A percentile compares a stretch with the other conserved stretches of the same genome.
These are phyloP conservation scores for Amyloporia xantha DNA, from an alignment of 768 basidiomycete genomes.

Conservation along the genomic window DNA sequence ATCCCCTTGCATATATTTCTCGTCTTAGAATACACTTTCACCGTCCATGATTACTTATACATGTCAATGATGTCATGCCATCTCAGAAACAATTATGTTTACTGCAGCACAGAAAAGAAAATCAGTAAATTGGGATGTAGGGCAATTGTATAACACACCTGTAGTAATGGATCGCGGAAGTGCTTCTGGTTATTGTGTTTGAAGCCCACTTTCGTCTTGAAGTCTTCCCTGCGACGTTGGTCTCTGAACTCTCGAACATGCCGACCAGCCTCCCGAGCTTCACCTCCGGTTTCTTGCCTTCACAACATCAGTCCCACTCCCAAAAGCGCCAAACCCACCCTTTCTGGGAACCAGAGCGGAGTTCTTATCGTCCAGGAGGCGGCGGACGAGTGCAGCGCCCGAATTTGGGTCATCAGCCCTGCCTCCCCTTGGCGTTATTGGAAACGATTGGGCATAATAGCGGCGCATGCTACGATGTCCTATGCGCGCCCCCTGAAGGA, in stretches of 20 bases:
- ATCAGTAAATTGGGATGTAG: background rate
- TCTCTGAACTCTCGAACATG: slow-evolving; percentile 83
- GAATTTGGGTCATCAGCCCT: slow-evolving; percentile 60
- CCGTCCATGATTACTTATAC: background rate
- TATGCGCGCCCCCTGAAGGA: slow-evolving; percentile 86
- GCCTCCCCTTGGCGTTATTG: slow-evolving; percentile 31
- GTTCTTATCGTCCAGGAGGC: slow-evolving; percentile 75
- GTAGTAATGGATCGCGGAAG: slow-evolving; percentile 66
- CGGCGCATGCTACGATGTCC: slow-evolving; percentile 84
- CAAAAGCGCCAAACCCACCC: slow-evolving; percentile 86
- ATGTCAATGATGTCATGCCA: background rate
- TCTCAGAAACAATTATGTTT: slow-evolving; percentile 1
- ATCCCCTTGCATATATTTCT: background rate
- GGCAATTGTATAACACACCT: slow-evolving; percentile 26
- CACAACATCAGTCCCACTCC: slow-evolving; percentile 73
- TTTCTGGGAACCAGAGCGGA: slow-evolving; percentile 76
- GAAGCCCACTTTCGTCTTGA: slow-evolving; percentile 78
- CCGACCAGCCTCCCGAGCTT: slow-evolving; percentile 86
- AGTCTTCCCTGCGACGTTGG: slow-evolving; percentile 68
- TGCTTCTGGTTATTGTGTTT: slow-evolving; percentile 86
- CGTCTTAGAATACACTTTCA: background rate
- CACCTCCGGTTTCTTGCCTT: slow-evolving; percentile 92
- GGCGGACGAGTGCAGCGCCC: slow-evolving; percentile 70
- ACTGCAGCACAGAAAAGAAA: slow-evolving; percentile 9
- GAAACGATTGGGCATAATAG: slow-evolving; percentile 83